A percentile compares a stretch with the other conserved stretches of the same genome.
These are phyloP conservation scores for Lipomyces spencermartinsiae DNA, from an alignment of 805 yeast genomes.

Conservation along the genomic window DNA sequence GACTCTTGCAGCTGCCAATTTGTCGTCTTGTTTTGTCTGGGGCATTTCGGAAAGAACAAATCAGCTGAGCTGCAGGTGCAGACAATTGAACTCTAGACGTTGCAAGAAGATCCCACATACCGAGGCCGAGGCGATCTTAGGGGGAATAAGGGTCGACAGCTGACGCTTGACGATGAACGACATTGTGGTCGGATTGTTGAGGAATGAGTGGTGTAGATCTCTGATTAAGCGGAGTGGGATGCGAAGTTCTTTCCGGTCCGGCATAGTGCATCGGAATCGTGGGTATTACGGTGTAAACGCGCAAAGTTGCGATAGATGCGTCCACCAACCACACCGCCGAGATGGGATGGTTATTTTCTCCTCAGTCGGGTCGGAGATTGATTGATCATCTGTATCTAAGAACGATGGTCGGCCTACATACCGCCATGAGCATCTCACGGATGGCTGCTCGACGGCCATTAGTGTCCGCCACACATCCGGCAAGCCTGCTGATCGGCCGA, in stretches of 20 bases:
- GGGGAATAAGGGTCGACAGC: slow-evolving; percentile 95
- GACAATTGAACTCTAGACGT: not conserved
- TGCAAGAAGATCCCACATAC: slow-evolving; percentile 54
- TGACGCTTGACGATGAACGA: slow-evolving; percentile 90
- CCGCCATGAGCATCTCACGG: slow-evolving; percentile 17
- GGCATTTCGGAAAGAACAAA: too few relatives aligned
- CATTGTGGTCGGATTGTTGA: slow-evolving; percentile 51
- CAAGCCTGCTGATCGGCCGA: slow-evolving; percentile 13
- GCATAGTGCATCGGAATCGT: not conserved
- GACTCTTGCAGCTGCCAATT: not conserved
- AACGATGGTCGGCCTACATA: slow-evolving; percentile 26
- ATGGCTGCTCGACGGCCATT: slow-evolving; percentile 6
- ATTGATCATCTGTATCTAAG: not conserved
- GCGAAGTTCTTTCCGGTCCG: not conserved
- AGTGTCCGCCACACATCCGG: slow-evolving; percentile 8
- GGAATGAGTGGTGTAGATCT: not conserved
- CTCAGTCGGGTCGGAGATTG: not conserved
- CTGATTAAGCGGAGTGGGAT: not conserved
- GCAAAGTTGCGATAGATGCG: not conserved
- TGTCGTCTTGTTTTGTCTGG: not conserved
- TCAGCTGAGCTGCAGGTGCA: not conserved
- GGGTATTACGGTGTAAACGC: slow-evolving; percentile 9
- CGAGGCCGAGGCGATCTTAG: slow-evolving; percentile 96
- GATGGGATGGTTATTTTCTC: not conserved
- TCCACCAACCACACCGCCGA: slow-evolving; percentile 31